Evolutionary conservation across 1,284 basidiomycete genomes (phyloP).

Genomic region (Cutaneotrichosporon daszewskae): DNA sequence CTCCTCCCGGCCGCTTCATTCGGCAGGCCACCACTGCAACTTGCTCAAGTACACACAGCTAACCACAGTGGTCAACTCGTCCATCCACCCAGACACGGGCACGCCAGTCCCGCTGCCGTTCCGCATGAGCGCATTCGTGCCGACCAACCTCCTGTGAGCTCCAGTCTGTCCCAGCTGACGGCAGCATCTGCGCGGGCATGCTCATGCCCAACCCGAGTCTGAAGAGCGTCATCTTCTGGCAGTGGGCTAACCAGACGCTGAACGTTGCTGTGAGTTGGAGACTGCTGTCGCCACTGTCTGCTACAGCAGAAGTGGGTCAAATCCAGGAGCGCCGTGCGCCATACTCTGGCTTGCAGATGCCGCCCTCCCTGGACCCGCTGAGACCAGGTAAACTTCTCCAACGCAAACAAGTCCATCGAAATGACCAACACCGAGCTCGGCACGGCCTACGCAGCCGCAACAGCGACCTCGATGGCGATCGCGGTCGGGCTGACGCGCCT

Average conservation of each 20-base stretch:
- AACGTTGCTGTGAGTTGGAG: too few relatives aligned
- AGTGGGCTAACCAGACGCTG: slow-evolving; percentile 54
- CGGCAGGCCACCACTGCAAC: too few relatives aligned
- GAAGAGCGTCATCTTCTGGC: slow-evolving; percentile 51
- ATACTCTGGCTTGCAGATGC: slow-evolving; percentile 11
- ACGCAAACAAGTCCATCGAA: slow-evolving; percentile 51
- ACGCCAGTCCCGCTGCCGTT: slow-evolving; percentile 52
- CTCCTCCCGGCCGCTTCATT: too few relatives aligned
- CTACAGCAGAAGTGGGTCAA: too few relatives aligned
- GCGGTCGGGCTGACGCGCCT: slow-evolving; percentile 51
- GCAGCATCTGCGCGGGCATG: slow-evolving; percentile 44
- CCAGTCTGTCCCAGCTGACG: slow-evolving; percentile 5
- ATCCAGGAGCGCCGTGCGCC: too few relatives aligned
- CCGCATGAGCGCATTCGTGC: slow-evolving; percentile 53
- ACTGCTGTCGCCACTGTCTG: not conserved
- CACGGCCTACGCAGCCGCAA: slow-evolving; percentile 52
- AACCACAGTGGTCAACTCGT: slow-evolving; percentile 47
- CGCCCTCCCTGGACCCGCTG: not conserved
- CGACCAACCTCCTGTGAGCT: slow-evolving; percentile 52
- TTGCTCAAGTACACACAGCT: not conserved
- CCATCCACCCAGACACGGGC: slow-evolving; percentile 51
- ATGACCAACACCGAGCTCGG: slow-evolving; percentile 50
- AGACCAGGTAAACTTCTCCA: slow-evolving; percentile 47
- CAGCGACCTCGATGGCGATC: slow-evolving; percentile 51
- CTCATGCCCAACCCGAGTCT: slow-evolving; percentile 48